A percentile compares a stretch with the other conserved stretches of the same genome.
phyloP scores from a whole-genome alignment of 805 yeast genomes.

The Yarrowia deformans region DNA sequence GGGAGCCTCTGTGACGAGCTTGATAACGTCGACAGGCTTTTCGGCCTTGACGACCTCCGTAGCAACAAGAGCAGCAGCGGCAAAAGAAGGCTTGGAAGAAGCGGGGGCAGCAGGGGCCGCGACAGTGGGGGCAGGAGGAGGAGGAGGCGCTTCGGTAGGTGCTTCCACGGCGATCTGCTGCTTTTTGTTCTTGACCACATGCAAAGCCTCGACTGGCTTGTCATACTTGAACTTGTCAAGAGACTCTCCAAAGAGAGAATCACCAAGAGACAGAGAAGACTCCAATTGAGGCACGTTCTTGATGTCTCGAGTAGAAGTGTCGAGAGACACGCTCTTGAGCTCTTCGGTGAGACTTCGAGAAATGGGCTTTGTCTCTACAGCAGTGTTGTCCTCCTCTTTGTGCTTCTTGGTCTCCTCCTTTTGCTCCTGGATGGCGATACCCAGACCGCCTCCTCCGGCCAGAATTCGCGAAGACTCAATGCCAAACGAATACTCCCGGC shows the following conservation, averaged over 20 bases:
- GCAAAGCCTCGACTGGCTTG: constrained; percentile 14
- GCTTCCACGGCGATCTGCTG: background rate
- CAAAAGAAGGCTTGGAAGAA: constrained; percentile 13
- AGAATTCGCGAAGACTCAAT: constrained; percentile 22
- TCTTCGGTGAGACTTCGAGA: too few species aligned
- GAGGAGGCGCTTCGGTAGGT: constrained; percentile 1
- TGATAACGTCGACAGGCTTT: background rate
- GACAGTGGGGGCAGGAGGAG: constrained; percentile 3
- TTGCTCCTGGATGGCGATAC: constrained; percentile 6
- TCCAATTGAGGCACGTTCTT: constrained; percentile 10
- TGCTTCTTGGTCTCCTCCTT: background rate
- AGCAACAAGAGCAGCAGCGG: constrained; percentile 28
- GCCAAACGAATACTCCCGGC: constrained; percentile 34
- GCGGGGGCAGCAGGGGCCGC: constrained; percentile 5
- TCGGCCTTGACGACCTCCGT: background rate
- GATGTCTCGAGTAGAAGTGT: background rate
- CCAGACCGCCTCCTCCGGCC: constrained; percentile 26
- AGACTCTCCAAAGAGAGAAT: constrained; percentile 20
- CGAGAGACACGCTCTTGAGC: background rate
- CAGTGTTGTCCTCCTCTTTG: background rate
- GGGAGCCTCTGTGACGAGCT: background rate
- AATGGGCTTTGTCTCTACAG: background rate
- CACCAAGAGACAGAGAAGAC: constrained; percentile 20
- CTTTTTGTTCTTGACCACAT: constrained; percentile 7
- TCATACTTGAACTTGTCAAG: constrained; percentile 36